A percentile compares a stretch with the other conserved stretches of the same genome.
Conservation (phyloP, 257 asterid species). For the Lycium barbarum region DNA sequence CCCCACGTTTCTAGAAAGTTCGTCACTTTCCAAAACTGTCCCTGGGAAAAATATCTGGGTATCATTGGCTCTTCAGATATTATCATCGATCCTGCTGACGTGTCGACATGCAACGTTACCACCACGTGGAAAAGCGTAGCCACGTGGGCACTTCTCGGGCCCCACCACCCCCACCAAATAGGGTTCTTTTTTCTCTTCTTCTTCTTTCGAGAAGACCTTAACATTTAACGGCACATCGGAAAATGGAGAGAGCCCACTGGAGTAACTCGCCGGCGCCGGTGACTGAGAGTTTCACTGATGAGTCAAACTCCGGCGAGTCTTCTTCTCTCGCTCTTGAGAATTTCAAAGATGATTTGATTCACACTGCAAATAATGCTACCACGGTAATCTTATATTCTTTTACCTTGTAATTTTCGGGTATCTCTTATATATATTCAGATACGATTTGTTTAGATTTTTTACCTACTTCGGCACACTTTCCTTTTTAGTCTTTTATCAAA, state of each 20-base stretch:
- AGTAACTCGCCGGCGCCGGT: conserved; percentile 32
- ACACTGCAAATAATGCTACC: conserved; percentile 33
- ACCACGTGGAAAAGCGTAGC: conserved; percentile 78
- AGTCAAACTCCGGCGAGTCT: conserved; percentile 48
- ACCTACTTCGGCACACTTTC: too few relatives aligned
- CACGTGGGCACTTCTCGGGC: conserved; percentile 51
- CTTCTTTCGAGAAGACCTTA: conserved; percentile 25
- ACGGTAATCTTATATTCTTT: conserved; percentile 40
- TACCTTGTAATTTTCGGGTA: too few relatives aligned
- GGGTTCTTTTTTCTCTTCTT: conserved; percentile 23
- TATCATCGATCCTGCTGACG: conserved; percentile 49
- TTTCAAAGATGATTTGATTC: conserved; percentile 39
- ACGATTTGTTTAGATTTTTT: too few relatives aligned
- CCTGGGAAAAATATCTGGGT: conserved; percentile 55
- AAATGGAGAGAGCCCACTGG: conserved; percentile 40
- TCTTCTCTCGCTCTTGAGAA: conserved; percentile 52
- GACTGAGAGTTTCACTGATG: conserved; percentile 32
- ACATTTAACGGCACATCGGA: conserved; percentile 27
- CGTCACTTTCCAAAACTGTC: not conserved
- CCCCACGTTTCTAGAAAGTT: too few relatives aligned
- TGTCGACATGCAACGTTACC: conserved; percentile 40
- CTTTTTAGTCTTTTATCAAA: too few relatives aligned
- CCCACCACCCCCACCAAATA: conserved; percentile 16
- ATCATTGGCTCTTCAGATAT: conserved; percentile 37
- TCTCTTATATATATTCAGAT: too few relatives aligned